Base-by-base conservation (phyloP, 2,329 filamentous ascomycete genomes). In the Myrmaecium sp. region DNA sequence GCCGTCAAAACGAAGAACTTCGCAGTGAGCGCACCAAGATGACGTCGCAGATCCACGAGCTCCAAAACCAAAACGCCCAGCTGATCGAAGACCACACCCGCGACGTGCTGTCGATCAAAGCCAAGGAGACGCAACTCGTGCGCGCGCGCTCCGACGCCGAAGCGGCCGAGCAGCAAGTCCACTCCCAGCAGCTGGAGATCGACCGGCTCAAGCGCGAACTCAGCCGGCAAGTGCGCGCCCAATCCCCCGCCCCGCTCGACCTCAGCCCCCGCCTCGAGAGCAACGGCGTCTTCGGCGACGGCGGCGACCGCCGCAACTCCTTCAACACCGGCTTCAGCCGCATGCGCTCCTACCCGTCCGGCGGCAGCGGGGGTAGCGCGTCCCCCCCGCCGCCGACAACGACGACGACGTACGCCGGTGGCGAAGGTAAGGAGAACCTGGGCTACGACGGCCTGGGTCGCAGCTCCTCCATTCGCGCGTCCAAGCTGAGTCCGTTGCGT, bases 41-140 rank as follows among this genome's bases (percentile, higher is more conserved):
- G 25, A 67, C 73, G 32, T 89, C 82, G 0, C 82, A 94, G 49
- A 76, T 95, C 21, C 77, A 86, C 39, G 89, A 95, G 52, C 66
- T 98, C 16, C 91, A 94, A 55, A 91, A 93, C 42, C 82, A 94
- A 48, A 98, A 98, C 43, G 89, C 89, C 14, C 78, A 89, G 35
- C 63, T 98, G 17, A 98, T 98, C 33, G 89, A 98, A 53, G 86
- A 95, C 42, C 86, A 95, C 49, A 98, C 89, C 0, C 69, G 86
- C 25, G 86, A 98, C 42, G 82, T 94, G 0, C 63, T 98, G 21
- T 89, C 83, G 40, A 91, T 98, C 57, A 95, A 95, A 51, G 89
- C 89, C 9, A 98, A 98, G 54, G 89, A 98, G 52, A 95, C 89
- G 3, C 89, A 98, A 43, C 66, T 98, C 4, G 86, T 95, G 6